Conservation (phyloP, 495 filamentous ascomycete species). For the Neurospora cerealis region DNA sequence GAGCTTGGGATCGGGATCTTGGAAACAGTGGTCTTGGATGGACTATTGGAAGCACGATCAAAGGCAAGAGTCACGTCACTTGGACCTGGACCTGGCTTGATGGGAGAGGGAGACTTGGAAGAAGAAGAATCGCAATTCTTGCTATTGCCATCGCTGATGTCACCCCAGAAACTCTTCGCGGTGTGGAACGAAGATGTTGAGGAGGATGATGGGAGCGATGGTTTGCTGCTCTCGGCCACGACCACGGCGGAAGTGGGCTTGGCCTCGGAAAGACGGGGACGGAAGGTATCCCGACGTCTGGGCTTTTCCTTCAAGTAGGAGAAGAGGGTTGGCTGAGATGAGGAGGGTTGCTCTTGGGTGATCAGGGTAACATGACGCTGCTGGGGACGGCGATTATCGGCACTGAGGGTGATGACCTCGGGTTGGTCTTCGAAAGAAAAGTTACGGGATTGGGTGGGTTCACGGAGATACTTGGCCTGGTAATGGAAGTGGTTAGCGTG, state of each 20-base stretch:
- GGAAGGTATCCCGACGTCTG: neutral
- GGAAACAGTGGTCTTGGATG: neutral
- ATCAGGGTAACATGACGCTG: neutral
- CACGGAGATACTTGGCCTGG: too few relatives aligned
- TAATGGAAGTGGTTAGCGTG: too few relatives aligned
- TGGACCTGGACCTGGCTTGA: neutral
- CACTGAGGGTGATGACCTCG: neutral
- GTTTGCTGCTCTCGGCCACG: neutral
- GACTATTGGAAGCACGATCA: neutral
- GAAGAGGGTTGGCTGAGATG: neutral
- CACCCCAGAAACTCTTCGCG: neutral
- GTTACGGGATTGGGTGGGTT: too few relatives aligned
- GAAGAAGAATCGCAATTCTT: neutral
- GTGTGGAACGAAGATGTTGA: neutral
- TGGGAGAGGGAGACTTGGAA: neutral
- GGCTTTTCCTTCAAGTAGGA: neutral
- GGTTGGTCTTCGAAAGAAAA: neutral
- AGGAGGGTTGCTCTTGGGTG: neutral
- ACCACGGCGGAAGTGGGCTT: neutral
- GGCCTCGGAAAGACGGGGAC: neutral
- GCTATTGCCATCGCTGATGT: neutral
- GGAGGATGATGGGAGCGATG: neutral
- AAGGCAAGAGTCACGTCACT: neutral
- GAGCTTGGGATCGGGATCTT: neutral
- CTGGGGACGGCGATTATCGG: fast-evolving